A percentile compares a stretch with the other conserved stretches of the same genome.
Conservation (phyloP, 352 stramenopile genomes). For the Phytophthora agathidicida region DNA sequence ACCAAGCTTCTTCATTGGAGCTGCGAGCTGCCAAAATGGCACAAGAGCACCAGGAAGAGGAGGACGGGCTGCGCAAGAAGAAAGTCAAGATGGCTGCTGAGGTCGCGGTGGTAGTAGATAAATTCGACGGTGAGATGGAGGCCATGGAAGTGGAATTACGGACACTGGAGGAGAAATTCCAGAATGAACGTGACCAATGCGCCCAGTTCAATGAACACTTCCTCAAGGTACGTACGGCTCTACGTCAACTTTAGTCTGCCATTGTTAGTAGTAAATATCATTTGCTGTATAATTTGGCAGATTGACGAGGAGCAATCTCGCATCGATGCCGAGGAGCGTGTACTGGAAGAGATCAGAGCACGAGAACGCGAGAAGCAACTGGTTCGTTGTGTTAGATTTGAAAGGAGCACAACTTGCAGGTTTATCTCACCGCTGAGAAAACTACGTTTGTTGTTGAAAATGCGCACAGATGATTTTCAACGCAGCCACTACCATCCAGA, state of each 20-base stretch:
- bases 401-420: background rate
- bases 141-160: conserved; percentile 62
- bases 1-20: conserved; percentile 62
- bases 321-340: conserved; percentile 81
- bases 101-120: conserved; percentile 70
- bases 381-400: conserved; percentile 34
- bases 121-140: conserved; percentile 82
- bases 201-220: conserved; percentile 86
- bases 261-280: background rate
- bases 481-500: conserved; percentile 80
- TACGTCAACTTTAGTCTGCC: background rate
- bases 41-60: conserved; percentile 84
- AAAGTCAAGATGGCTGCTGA: conserved; percentile 85
- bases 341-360: conserved; percentile 73
- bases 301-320: conserved; percentile 87
- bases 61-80: conserved; percentile 79
- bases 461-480: conserved; percentile 64
- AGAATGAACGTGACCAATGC: conserved; percentile 60
- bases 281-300: conserved; percentile 20
- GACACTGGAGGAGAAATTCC: conserved; percentile 46
- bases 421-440: background rate
- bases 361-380: conserved; percentile 78
- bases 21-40: conserved; percentile 68
- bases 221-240: conserved; percentile 49
- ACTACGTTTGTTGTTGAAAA: background rate